Evolutionary conservation across 2,329 filamentous ascomycete genomes (phyloP).

Genomic region (Boeremia lycopersici): DNA sequence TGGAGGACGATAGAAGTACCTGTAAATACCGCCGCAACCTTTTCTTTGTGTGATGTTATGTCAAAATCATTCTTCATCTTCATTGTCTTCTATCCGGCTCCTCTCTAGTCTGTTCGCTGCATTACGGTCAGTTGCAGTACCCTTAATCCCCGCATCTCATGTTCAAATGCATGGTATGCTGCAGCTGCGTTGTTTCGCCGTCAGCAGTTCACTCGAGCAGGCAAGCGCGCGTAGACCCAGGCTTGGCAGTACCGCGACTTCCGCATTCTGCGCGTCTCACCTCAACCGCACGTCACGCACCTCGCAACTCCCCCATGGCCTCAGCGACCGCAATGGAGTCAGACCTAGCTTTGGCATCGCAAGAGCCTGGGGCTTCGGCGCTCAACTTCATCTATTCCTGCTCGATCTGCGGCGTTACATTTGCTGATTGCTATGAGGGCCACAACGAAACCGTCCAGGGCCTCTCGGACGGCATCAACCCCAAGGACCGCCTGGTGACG

Average conservation of each 20-base stretch:
- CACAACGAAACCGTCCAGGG: constrained; percentile 45
- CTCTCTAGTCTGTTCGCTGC: background rate
- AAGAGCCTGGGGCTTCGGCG: constrained; percentile 39
- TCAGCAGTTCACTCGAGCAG: constrained; percentile 6
- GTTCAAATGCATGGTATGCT: too few species aligned
- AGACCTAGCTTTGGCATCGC: constrained; percentile 12
- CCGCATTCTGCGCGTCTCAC: constrained; percentile 5
- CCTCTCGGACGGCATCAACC: constrained; percentile 45
- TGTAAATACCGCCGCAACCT: constrained; percentile 37
- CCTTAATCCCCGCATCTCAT: background rate
- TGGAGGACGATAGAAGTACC: constrained; percentile 22
- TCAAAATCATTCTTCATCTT: background rate
- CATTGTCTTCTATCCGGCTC: background rate
- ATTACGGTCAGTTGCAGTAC: background rate
- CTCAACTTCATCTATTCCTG: constrained; percentile 58
- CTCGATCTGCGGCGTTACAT: constrained; percentile 53
- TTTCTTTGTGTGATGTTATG: constrained; percentile 20
- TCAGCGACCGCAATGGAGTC: constrained; percentile 19
- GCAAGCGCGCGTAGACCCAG: constrained; percentile 9
- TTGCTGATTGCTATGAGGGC: constrained; percentile 54
- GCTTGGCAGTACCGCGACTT: constrained; percentile 30
- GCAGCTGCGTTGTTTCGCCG: background rate
- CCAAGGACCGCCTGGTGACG: constrained; percentile 48
- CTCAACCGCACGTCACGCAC: constrained; percentile 4
- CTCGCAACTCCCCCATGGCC: constrained; percentile 3